A percentile compares a stretch with the other conserved stretches of the same genome.
Evolutionary conservation across 2,329 filamentous ascomycete genomes (phyloP).

Genomic region (Canariomyces notabilis): DNA sequence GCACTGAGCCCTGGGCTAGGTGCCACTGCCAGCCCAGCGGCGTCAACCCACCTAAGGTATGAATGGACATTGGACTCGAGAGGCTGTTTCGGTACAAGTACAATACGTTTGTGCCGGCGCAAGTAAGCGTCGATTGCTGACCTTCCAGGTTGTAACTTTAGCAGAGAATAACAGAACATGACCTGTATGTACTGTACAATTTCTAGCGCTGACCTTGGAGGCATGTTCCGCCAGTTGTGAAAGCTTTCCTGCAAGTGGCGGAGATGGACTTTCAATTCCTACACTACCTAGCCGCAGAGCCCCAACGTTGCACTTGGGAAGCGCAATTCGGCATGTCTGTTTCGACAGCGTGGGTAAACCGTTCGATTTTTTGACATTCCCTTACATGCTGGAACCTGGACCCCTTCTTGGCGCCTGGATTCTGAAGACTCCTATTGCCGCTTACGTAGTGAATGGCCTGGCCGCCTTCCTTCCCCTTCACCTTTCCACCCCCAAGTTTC

Average conservation of each 20-base stretch:
- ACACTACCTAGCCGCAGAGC: conserved; percentile 20
- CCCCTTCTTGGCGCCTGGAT: conserved; percentile 13
- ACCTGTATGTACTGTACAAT: too few species aligned
- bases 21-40: neutral
- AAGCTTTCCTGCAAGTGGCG: conserved; percentile 7
- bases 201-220: too few species aligned
- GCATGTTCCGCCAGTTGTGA: too few species aligned
- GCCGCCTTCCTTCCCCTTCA: neutral
- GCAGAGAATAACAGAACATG: too few species aligned
- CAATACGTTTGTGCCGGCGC: too few species aligned
- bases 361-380: conserved; percentile 12
- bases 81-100: neutral
- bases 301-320: neutral
- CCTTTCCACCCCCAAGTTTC: neutral
- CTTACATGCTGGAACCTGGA: neutral
- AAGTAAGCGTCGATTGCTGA: too few species aligned
- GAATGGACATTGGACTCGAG: too few species aligned
- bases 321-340: conserved; percentile 1
- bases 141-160: too few species aligned
- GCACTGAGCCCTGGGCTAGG: too few species aligned
- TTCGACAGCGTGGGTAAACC: conserved; percentile 17
- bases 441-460: conserved; percentile 5
- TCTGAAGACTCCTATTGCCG: conserved; percentile 8
- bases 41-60: neutral
- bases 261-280: neutral